Evolutionary conservation across 2,329 filamentous ascomycete species (phyloP).

Genomic region (Pestalotiopsis fici): DNA sequence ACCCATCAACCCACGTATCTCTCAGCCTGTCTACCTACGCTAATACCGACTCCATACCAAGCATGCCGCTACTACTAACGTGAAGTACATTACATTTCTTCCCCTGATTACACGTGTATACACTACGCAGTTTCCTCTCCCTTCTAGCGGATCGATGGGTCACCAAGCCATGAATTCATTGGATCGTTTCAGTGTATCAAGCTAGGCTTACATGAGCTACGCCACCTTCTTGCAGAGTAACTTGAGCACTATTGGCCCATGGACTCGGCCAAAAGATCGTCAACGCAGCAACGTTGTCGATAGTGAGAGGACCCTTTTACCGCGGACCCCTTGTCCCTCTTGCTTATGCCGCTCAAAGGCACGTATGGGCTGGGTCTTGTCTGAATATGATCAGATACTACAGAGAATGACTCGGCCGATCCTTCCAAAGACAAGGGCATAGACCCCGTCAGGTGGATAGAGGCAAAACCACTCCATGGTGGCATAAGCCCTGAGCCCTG

Average conservation of each 20-base stretch:
- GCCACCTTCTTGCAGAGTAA: neutral
- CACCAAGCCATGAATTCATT: neutral
- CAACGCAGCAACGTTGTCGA: neutral
- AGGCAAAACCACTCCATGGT: neutral
- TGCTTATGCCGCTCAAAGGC: no score
- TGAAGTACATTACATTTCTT: no score
- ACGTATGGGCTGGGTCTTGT: neutral
- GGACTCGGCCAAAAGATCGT: neutral
- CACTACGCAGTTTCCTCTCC: no score
- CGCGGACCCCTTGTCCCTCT: no score
- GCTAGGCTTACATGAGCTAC: neutral
- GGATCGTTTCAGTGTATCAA: neutral
- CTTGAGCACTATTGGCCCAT: neutral
- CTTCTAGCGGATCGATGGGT: neutral
- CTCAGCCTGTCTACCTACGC: no score
- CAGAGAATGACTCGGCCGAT: neutral
- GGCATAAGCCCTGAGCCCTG: neutral
- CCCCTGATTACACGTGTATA: no score
- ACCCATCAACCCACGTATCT: no score
- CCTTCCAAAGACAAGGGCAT: neutral
- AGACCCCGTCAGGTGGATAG: neutral
- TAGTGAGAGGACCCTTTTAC: no score
- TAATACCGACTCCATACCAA: no score
- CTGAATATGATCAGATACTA: neutral
- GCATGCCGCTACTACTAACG: no score